A percentile compares a stretch with the other conserved stretches of the same genome.
Conservation (phyloP, 805 yeast genomes). For the Saccharomycopsis sp. region DNA sequence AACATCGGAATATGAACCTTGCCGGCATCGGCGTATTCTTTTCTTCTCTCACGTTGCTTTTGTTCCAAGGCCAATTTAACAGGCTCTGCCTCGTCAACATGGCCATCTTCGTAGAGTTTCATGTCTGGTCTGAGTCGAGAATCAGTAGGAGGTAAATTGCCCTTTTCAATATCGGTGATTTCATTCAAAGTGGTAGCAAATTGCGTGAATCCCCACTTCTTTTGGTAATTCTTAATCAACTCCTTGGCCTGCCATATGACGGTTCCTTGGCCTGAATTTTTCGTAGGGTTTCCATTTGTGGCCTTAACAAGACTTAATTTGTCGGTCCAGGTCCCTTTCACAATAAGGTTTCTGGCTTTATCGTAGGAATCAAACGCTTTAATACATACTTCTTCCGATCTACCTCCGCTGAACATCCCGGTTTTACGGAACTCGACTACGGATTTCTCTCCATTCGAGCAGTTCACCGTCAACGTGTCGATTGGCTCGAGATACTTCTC, state of each 20-base stretch:
- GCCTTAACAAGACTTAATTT: slow-evolving; percentile 41
- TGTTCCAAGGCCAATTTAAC: slow-evolving; percentile 68
- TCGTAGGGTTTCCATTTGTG: slow-evolving; percentile 27
- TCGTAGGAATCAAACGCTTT: slow-evolving; percentile 23
- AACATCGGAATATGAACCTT: slow-evolving; percentile 51
- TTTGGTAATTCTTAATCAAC: slow-evolving; percentile 48
- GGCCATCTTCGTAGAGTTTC: slow-evolving; percentile 60
- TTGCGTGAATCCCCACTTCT: slow-evolving; percentile 79
- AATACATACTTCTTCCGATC: slow-evolving; percentile 65
- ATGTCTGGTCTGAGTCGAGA: slow-evolving; percentile 89
- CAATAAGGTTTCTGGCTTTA: slow-evolving; percentile 22
- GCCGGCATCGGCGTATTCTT: slow-evolving; percentile 41
- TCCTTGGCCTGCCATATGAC: slow-evolving; percentile 67
- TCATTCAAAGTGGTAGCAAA: slow-evolving; percentile 81
- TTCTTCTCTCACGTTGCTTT: slow-evolving; percentile 72
- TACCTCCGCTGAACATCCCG: slow-evolving; percentile 77
- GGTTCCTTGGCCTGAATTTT: slow-evolving; percentile 27
- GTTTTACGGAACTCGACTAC: slow-evolving; percentile 69
- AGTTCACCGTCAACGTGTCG: slow-evolving; percentile 56
- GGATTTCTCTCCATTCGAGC: slow-evolving; percentile 61
- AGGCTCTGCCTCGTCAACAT: slow-evolving; percentile 63
- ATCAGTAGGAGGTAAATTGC: slow-evolving; percentile 71
- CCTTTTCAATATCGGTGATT: slow-evolving; percentile 64
- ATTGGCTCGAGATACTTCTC: slow-evolving; percentile 90
- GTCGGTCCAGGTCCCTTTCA: slow-evolving; percentile 81